Evolutionary conservation across 2,329 filamentous ascomycete genomes (phyloP).

Genomic region (Diaporthe humulicola): DNA sequence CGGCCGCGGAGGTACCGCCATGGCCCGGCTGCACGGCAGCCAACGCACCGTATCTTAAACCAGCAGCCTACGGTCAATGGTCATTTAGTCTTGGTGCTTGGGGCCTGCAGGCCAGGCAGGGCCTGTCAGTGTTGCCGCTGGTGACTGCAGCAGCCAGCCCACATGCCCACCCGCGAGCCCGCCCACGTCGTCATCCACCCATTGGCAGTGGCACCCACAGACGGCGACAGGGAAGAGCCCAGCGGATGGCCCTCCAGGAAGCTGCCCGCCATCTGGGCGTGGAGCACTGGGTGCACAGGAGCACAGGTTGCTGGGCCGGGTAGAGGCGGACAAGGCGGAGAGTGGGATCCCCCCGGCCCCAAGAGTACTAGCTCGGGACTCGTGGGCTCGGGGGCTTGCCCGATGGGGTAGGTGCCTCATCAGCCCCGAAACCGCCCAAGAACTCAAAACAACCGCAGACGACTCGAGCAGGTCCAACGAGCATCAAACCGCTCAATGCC

Average conservation of each 20-base stretch:
- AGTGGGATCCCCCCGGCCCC: slow-evolving; percentile 10
- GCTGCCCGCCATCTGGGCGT: slow-evolving; percentile 1
- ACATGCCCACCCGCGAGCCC: not conserved
- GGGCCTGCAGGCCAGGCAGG: not conserved
- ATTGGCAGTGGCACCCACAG: slow-evolving; percentile 17
- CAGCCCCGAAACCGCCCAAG: slow-evolving; percentile 17
- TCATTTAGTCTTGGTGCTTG: not conserved
- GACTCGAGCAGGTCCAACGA: slow-evolving; percentile 21
- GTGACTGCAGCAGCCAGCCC: slow-evolving; percentile 16
- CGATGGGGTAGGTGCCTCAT: slow-evolving; percentile 31
- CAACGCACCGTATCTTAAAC: slow-evolving; percentile 26
- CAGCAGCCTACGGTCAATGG: not conserved
- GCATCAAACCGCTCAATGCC: slow-evolving; percentile 25
- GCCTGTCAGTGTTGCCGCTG: slow-evolving; percentile 23
- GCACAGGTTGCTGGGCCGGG: too few species aligned
- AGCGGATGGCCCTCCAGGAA: slow-evolving; percentile 13
- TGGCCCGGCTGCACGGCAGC: slow-evolving; percentile 20
- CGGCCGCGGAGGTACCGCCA: not conserved
- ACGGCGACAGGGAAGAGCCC: slow-evolving; percentile 5
- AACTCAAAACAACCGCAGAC: slow-evolving; percentile 21
- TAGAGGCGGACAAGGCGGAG: slow-evolving; percentile 29
- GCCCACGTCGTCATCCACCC: slow-evolving; percentile 22
- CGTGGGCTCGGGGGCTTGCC: slow-evolving; percentile 17
- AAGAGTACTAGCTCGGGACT: slow-evolving; percentile 16
- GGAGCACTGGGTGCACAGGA: not conserved